Evolutionary conservation across 1,284 basidiomycete genomes (phyloP), one percentile per base, ranked within the genome.

Genomic region (Malassezia cuniculi): DNA sequence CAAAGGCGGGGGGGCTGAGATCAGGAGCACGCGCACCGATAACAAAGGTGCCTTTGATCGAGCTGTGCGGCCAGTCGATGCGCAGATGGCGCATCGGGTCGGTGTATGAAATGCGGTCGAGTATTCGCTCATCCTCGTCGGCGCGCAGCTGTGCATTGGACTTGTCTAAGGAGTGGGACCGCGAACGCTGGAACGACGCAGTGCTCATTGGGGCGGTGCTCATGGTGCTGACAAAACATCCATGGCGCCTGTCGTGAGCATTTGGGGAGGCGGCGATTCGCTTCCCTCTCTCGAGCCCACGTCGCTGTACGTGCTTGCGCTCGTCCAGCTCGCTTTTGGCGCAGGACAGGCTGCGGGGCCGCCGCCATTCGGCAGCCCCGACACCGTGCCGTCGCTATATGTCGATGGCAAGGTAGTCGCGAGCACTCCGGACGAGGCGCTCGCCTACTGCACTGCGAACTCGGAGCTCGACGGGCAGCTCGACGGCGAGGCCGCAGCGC

Each of bases 21-120:
- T 57, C 52, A 2, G 42, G 48, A 5, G 51, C 48, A 4, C 45
- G 45, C 3, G 52, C 38, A 0, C 57, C 57, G 25, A 60, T 57
- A 4, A 48, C 36, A 12, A 48, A 42, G n/a, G 36, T 39, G 38
- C 55, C 55, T 21, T 57, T 57, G 50, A 60, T 57, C n/a, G 53
- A 44, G 0, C 47, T 34, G 16, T 45, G 43, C 5, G 55, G 55
- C 55, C 55, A 58, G 31, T 55, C 53, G 34, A 58, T 54, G 30
- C 41, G 42, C 26, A 58, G 41, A 33, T 58, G 55, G n/a, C 51
- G 44, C 32, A 45, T 37, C 3, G 42, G 36, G n/a, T n/a, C n/a
- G n/a, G n/a, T n/a, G n/a, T n/a, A n/a, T n/a, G n/a, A n/a, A n/a
- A n/a, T n/a, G n/a, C n/a, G n/a, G n/a, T n/a, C n/a, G n/a, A n/a